Base-by-base conservation (phyloP, 176 grass and related monocot genomes). In the Oryza glaberrima region DNA sequence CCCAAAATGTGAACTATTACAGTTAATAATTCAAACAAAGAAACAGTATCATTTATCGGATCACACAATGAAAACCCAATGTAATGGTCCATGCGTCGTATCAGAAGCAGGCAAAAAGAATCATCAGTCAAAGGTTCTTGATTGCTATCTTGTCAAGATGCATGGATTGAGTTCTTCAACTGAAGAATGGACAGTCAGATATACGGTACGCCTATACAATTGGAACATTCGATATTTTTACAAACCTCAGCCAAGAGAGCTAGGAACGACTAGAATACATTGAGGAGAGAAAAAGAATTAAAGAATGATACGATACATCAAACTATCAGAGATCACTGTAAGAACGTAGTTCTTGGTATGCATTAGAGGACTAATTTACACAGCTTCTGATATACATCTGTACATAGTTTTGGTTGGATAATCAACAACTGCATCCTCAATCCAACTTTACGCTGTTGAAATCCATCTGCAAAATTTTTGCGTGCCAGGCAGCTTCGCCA, bases 321-420 rank as follows among this genome's bases (percentile, higher is more conserved):
- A 84, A 81, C 34, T 83, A 76, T 11, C 16, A 76, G 11, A 87
- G 26, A 46, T 86, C 20, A 28, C 68, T 61, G 40, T n/a, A 78
- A 68, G 9, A n/a, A 23, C 22, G 20, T 23, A 63, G 45, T 6
- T 67, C 64, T 46, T 68, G 45, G 66, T 75, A 69, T 61, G 35
- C 84, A 83, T 87, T 38, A 51, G 20, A 68, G 75, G 51, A 19
- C 61, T 90, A 87, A 87, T 87, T 84, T 87, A 87, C 85, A 87
- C 56, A 38, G 6, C 76, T 87, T 64, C 63, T 71, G 85, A 76
- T 76, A 71, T 80, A 81, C 85, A 87, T 34, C 49, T 91, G 80
- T 84, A 90, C 84, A 90, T 40, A 65, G 9, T 70, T 79, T 19
- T 43, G 26, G 30, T 54, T 51, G 70, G 68, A 12, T 23, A 54